Evolutionary conservation across 2,329 filamentous ascomycete species (phyloP), one percentile per base, ranked within the genome.

Genomic region (Ambrosiella cleistominuta): DNA sequence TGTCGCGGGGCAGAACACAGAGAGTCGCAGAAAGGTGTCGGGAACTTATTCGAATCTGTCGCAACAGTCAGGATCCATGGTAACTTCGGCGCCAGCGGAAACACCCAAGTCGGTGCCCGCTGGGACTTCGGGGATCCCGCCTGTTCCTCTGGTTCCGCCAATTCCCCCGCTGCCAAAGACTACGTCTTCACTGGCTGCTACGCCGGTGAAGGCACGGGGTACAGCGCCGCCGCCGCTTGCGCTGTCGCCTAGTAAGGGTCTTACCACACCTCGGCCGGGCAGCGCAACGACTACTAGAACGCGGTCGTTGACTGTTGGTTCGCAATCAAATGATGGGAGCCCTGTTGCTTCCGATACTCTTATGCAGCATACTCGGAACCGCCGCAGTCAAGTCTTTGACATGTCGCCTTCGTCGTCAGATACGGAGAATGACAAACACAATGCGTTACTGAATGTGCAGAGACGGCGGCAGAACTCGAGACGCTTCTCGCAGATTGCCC

Each of bases 381-480:
- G 93, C 44, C 81, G 89, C 64, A 97, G 91, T 67, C 93, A 96
- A 66, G 85, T 96, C 1, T 88, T 97, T 64, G 91, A 97, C 68
- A 86, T 96, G 71, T 98, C 93, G 1, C 93, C 93, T 2, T 97
- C 93, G 0, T 97, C 91, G 0, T 98, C 93, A 0, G 93, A 98
- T 66, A 98, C 95, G 61, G 93, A 98, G 70, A 89, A 94, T 54
- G 86, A 91, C 50, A 88, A 94, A 65, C 86, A 90, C 7, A 95
- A 90, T 67, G 89, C 86, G 1, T 75, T 97, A 9, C 77, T 98
- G 49, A 87, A 94, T 56, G 91, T 98, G 3, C 93, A 98, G 67
- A 79, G 91, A 40, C 84, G 91, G 8, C 82, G 93, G n/a, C 91
- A 97, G 68, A 96, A 90, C 68, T 95, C 91, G n/a, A 79, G 93